Percentiles rank a stretch among this genome's conserved stretches.
Evolutionary conservation across 352 stramenopile species (phyloP).

Genomic region (Phytophthora citrophthora): DNA sequence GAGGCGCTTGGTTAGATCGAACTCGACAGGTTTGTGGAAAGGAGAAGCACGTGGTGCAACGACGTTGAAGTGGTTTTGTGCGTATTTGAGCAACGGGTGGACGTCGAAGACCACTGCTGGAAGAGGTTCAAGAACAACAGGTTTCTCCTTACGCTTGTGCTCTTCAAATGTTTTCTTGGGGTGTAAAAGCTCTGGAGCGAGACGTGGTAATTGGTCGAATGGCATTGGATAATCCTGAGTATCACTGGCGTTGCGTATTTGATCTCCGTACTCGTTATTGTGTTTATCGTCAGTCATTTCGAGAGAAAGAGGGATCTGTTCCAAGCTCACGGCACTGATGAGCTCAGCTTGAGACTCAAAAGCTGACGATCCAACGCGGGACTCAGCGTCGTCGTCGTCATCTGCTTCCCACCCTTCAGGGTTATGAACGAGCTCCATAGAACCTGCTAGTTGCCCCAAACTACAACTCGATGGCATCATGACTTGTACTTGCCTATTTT

Average conservation of each 20-base stretch:
- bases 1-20: constrained; percentile 60
- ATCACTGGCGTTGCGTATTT: neutral
- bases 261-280: neutral
- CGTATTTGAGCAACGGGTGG: constrained; percentile 53
- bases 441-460: constrained; percentile 15
- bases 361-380: constrained; percentile 4
- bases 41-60: constrained; percentile 17
- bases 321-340: constrained; percentile 3
- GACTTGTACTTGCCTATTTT: too few species aligned
- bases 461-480: constrained; percentile 10
- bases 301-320: constrained; percentile 21
- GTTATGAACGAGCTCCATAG: constrained; percentile 12
- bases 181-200: constrained; percentile 15
- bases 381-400: constrained; percentile 9
- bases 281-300: neutral
- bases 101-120: constrained; percentile 21
- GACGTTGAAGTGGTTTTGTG: constrained; percentile 45
- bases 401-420: constrained; percentile 15
- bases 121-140: constrained; percentile 4
- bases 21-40: constrained; percentile 34
- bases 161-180: constrained; percentile 22
- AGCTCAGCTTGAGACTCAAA: constrained; percentile 16
- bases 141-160: constrained; percentile 18
- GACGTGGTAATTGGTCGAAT: constrained; percentile 20
- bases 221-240: constrained; percentile 4